Conservation (phyloP, 257 asterid genomes). For the Jasminum sambac region DNA sequence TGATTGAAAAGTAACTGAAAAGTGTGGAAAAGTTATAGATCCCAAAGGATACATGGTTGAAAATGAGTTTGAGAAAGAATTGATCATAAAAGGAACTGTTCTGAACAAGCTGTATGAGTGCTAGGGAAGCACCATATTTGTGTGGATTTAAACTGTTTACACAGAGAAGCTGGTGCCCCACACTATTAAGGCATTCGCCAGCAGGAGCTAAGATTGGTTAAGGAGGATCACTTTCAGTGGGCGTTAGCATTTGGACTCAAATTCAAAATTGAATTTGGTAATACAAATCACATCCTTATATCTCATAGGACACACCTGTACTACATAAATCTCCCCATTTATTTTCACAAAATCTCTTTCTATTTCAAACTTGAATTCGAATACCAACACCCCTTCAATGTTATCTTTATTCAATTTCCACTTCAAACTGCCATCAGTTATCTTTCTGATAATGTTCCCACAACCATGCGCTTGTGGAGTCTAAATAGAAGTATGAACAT, state of each 20-base stretch:
- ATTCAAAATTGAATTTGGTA: too few species aligned
- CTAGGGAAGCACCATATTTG: neutral
- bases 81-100: neutral
- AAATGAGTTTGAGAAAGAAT: too few species aligned
- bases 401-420: neutral
- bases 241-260: too few species aligned
- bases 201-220: neutral
- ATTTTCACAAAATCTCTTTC: too few species aligned
- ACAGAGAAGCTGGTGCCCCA: neutral
- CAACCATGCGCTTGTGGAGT: neutral
- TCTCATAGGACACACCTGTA: too few species aligned
- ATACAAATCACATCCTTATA: too few species aligned
- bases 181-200: neutral
- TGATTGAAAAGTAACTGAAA: too few species aligned
- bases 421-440: neutral
- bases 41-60: too few species aligned
- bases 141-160: neutral
- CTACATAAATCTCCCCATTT: too few species aligned
- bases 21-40: too few species aligned
- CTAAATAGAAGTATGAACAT: neutral
- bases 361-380: too few species aligned
- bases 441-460: neutral
- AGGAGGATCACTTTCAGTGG: neutral
- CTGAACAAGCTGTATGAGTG: neutral
- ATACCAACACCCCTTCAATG: too few species aligned